phyloP scores from a whole-genome alignment of 2,329 filamentous ascomycete genomes.

The Sclerotinia trifoliorum region DNA sequence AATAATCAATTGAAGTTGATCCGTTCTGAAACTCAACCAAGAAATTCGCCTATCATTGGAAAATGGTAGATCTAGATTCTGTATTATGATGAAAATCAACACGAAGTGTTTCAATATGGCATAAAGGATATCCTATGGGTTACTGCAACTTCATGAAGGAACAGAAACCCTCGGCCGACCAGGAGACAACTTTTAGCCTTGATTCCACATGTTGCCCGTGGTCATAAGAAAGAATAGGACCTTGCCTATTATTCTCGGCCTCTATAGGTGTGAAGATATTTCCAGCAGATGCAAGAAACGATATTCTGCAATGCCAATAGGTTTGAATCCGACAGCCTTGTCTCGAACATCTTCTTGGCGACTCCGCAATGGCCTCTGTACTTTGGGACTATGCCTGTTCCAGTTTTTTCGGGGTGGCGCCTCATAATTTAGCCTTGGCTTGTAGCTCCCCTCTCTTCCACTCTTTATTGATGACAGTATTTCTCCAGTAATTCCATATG shows the following conservation, averaged over 20 bases:
- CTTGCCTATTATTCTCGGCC: neutral
- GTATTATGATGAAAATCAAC: neutral
- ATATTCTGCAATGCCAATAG: neutral
- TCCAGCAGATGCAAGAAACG: neutral
- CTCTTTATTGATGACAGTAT: conserved; percentile 64
- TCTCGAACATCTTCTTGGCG: neutral
- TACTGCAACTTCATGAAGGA: neutral
- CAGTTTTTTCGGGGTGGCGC: neutral
- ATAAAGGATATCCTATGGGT: neutral
- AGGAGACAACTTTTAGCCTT: neutral
- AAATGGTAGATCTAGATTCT: neutral
- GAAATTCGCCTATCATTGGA: neutral
- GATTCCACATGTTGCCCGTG: neutral
- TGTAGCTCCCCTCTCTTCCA: conserved; percentile 64
- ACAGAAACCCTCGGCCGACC: neutral
- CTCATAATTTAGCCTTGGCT: conserved; percentile 58
- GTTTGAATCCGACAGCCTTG: neutral
- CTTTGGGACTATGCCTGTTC: neutral
- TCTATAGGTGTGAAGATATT: neutral
- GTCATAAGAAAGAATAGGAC: neutral
- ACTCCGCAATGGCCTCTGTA: neutral
- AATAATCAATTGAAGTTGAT: neutral
- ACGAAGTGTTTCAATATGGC: neutral
- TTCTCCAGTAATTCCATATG: conserved; percentile 70
- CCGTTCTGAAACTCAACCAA: neutral